A percentile compares a stretch with the other conserved stretches of the same genome.
phyloP scores from a whole-genome alignment of 495 filamentous ascomycete species.

The Emericellopsis terricola region DNA sequence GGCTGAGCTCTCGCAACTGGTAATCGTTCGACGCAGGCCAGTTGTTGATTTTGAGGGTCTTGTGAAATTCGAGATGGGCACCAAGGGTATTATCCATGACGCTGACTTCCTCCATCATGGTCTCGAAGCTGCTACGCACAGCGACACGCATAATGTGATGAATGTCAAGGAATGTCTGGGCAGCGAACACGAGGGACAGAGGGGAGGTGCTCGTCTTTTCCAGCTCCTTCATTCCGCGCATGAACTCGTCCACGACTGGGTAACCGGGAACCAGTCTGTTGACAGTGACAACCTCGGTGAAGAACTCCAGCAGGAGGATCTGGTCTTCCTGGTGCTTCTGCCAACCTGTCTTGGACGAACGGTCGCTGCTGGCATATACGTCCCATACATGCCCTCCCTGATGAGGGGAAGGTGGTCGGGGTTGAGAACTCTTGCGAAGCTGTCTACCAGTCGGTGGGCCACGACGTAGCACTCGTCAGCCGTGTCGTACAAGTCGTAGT shows the following conservation, averaged over 20 bases:
- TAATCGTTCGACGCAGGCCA: no score
- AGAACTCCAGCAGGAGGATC: conserved; percentile 11
- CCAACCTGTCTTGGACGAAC: conserved; percentile 8
- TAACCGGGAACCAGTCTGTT: conserved; percentile 2
- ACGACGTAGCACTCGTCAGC: conserved; percentile 8
- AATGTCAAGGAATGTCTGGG: conserved; percentile 22
- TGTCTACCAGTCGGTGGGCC: conserved; percentile 8
- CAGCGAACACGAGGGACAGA: conserved; percentile 17
- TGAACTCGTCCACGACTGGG: conserved; percentile 18
- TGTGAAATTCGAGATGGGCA: no score
- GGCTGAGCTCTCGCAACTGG: no score
- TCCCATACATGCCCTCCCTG: conserved; percentile 12
- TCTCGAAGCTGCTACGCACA: conserved; percentile 4
- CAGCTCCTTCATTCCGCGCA: conserved; percentile 14
- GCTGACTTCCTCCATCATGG: conserved; percentile 5
- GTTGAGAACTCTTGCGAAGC: conserved; percentile 6
- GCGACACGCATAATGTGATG: conserved; percentile 11
- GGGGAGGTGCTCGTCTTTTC: conserved; percentile 8
- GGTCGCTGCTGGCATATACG: conserved; percentile 13
- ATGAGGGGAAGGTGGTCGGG: conserved; percentile 8
- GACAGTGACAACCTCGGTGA: conserved; percentile 12
- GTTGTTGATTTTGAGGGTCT: no score
- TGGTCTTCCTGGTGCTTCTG: conserved; percentile 16
- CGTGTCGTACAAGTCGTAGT: conserved; percentile 15
- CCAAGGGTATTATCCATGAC: no score